Evolutionary conservation across 2,329 filamentous ascomycete genomes (phyloP).

Genomic region (Rhynchosporium agropyri): DNA sequence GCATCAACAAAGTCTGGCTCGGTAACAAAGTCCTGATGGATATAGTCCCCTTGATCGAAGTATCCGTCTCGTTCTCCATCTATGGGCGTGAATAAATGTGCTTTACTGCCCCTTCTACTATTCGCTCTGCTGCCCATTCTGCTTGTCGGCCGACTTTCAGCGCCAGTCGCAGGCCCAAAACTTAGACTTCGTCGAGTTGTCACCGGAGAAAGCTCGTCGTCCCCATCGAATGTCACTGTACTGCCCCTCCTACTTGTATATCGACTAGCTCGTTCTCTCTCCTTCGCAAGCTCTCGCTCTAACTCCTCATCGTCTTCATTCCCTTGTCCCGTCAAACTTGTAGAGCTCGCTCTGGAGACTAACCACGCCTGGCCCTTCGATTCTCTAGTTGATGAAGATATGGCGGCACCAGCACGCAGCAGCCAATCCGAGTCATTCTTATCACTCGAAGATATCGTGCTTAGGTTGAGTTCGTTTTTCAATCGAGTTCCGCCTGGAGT

Average conservation of each 20-base stretch:
- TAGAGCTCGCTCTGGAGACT: slow-evolving; percentile 65
- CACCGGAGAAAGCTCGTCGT: slow-evolving; percentile 44
- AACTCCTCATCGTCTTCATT: slow-evolving; percentile 57
- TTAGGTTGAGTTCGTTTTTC: slow-evolving; percentile 29
- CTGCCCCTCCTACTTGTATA: slow-evolving; percentile 40
- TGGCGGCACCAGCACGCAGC: slow-evolving; percentile 62
- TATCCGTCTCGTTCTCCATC: slow-evolving; percentile 51
- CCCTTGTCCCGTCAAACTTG: slow-evolving; percentile 56
- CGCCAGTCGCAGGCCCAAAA: slow-evolving; percentile 44
- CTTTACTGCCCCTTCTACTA: slow-evolving; percentile 39
- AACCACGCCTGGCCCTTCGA: slow-evolving; percentile 72
- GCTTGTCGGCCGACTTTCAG: slow-evolving; percentile 53
- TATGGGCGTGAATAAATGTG: slow-evolving; percentile 46
- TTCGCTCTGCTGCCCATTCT: slow-evolving; percentile 49
- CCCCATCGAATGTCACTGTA: slow-evolving; percentile 39
- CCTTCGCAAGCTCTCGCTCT: slow-evolving; percentile 54
- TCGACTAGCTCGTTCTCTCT: slow-evolving; percentile 51
- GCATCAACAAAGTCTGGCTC: slow-evolving; percentile 67
- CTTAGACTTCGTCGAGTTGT: slow-evolving; percentile 39
- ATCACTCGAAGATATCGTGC: slow-evolving; percentile 42
- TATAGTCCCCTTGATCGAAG: slow-evolving; percentile 42
- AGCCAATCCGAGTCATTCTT: slow-evolving; percentile 65
- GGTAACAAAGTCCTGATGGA: slow-evolving; percentile 45
- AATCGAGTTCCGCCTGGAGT: slow-evolving; percentile 35
- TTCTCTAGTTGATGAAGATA: slow-evolving; percentile 64